Evolutionary conservation across 345 rosid species (phyloP), one percentile per base, ranked within the genome.

Genomic region (Eucalyptus tenuipes): DNA sequence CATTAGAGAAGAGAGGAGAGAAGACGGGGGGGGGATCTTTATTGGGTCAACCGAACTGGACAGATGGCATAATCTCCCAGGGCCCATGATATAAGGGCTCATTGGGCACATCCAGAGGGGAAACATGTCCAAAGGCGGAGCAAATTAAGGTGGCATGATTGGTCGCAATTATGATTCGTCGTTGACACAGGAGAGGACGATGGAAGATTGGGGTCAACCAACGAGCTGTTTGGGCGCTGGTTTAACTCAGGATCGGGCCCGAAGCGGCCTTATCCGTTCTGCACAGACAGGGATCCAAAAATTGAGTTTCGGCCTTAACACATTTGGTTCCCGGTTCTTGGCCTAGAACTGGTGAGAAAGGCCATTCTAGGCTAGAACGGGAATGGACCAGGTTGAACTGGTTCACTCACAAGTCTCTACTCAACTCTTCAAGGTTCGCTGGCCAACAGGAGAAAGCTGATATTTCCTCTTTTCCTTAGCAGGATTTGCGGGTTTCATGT

Each of bases 381-480:
- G 59, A 57, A 57, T 11, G 29, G 64, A 57, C 59, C 59, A 22
- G 13, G 64, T 57, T 24, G 64, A 57, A 64, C 37, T 33, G 10
- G 37, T 64, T 64, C 75, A n/a, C 37, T 33, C 24, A 8, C 12
- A 31, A 68, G 80, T 31, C 44, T 68, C 18, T 33, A 2, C 24
- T 48, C 33, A 91, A 92, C 92, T 85, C 24, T 49, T 18, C 87
- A 87, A 92, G 87, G 91, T 89, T 92, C 82, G 82, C 88, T 90
- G 91, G 93, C 87, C 93, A 91, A 92, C 92, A 91, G 89, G 49
- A 87, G 75, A 31, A 37, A 75, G 89, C 22, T 49, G 33, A 81
- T 57, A 16, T 40, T 3, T 64, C 86, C 29, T 82, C 86, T 91
- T 92, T 94, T 95, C 89, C 89, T 90, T 87, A 42, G 88, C 88